Base-by-base conservation (phyloP, 2,329 filamentous ascomycete genomes). In the Fusarium napiforme region DNA sequence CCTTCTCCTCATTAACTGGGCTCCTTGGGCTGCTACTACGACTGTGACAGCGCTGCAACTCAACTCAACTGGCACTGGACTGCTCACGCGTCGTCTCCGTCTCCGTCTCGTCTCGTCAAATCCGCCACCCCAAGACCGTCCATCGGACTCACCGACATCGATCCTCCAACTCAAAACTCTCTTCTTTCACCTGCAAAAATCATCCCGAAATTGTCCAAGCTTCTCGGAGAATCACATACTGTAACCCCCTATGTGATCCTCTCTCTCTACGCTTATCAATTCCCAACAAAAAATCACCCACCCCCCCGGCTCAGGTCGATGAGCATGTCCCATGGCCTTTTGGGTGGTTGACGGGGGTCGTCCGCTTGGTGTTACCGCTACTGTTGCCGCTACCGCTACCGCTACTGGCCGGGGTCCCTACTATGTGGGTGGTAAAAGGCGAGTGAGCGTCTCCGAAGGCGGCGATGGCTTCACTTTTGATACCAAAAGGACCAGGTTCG, bases 241-340 rank as follows among this genome's bases (percentile, higher is more conserved):
- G 26, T 37, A 23, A 56, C 26, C 60, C 57, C 52, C 60, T 71
- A 73, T 74, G 71, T 65, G 23, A 65, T 56, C 56, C 53, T 57
- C 46, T 49, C 40, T 59, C 42, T 60, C 60, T 71, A 43, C 55
- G 61, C 64, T 59, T 58, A 66, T 56, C 55, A 60, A 64, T 66
- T 70, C 60, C 65, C 71, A 71, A 63, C 67, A 69, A 64, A 60
- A 64, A 64, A 40, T 32, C 28, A 43, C 42, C 46, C 68, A 56
- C 40, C 46, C 68, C 70, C 71, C 67, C 56, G 67, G 71, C 71
- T 69, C 71, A 36, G 64, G 67, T 73, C 71, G 66, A 75, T 74
- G 72, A 81, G 80, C 78, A 80, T 83, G 82, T 80, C 80, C 81
- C 74, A 84, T 82, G 81, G 80, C 78, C 77, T 84, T 80, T 78